Evolutionary conservation across 371 early-diverging fungal genomes (phyloP).

Genomic region (Mucor sp.): DNA sequence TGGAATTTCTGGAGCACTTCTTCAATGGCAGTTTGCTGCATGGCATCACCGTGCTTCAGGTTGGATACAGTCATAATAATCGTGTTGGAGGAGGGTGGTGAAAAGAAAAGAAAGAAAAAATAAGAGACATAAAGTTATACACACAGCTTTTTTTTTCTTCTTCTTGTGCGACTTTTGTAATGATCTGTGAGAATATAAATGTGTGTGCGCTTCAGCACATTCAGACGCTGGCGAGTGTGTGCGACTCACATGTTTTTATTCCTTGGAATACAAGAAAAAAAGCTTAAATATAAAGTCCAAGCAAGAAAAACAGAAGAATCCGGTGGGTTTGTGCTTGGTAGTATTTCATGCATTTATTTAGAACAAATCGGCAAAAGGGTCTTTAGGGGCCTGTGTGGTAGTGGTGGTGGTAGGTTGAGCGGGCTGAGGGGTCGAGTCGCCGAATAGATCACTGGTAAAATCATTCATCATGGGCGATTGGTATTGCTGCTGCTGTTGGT

Average conservation of each 20-base stretch:
- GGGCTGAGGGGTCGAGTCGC: slow-evolving; percentile 1
- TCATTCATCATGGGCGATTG: slow-evolving; percentile 6
- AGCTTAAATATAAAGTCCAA: not conserved
- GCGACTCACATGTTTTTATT: slow-evolving; percentile 1
- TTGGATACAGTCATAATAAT: not conserved
- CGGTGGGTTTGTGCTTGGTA: not conserved
- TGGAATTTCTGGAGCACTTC: slow-evolving; percentile 30
- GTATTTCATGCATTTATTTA: slow-evolving; percentile 11
- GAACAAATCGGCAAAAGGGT: slow-evolving; percentile 39
- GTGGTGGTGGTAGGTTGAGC: not conserved
- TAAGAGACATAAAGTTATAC: not conserved
- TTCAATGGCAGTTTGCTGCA: slow-evolving; percentile 6
- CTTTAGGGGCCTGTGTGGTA: slow-evolving; percentile 16
- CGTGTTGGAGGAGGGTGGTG: too few species aligned
- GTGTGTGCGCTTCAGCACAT: not conserved
- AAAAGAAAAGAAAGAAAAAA: not conserved
- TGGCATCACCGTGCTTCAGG: not conserved
- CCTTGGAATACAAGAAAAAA: not conserved
- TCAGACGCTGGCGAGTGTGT: not conserved
- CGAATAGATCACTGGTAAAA: slow-evolving; percentile 26
- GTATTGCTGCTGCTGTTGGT: slow-evolving; percentile 9
- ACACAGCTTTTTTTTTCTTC: not conserved
- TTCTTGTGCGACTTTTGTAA: not conserved
- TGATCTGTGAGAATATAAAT: slow-evolving; percentile 2
- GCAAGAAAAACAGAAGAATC: not conserved